Conservation (phyloP, 257 asterid species). For the Rehmannia glutinosa region DNA sequence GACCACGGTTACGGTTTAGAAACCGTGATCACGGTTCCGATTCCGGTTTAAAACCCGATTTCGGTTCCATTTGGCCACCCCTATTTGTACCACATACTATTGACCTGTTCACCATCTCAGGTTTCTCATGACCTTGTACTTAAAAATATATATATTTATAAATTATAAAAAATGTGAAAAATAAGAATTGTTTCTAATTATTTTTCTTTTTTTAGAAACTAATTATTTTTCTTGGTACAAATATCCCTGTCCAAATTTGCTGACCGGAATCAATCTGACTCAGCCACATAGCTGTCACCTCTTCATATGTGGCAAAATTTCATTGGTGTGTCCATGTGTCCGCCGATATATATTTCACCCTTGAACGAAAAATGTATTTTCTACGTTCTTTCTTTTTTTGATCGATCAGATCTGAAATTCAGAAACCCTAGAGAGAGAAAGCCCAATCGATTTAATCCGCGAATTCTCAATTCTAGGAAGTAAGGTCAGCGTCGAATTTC, state of each 20-base stretch:
- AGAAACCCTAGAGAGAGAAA: constrained; percentile 14
- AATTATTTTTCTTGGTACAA: neutral
- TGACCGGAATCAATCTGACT: neutral
- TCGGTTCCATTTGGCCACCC: no score
- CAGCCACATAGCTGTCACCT: neutral
- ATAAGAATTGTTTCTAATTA: no score
- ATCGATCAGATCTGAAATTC: constrained; percentile 18
- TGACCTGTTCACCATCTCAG: no score
- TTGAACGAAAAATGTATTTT: neutral
- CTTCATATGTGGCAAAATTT: constrained; percentile 18
- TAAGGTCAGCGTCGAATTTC: constrained; percentile 9
- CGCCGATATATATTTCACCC: neutral
- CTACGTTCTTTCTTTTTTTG: neutral
- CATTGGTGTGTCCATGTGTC: constrained; percentile 24
- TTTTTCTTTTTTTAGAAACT: no score
- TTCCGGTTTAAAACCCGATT: no score
- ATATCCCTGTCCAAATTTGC: neutral
- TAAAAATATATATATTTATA: no score
- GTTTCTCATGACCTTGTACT: no score
- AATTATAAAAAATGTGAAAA: no score
- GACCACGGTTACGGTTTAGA: no score
- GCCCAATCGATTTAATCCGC: neutral
- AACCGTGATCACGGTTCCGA: no score
- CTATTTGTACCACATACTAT: no score
- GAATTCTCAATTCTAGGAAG: neutral